Conservation (phyloP, 371 early-diverging fungal species). For the Dentiscutata heterogama region DNA sequence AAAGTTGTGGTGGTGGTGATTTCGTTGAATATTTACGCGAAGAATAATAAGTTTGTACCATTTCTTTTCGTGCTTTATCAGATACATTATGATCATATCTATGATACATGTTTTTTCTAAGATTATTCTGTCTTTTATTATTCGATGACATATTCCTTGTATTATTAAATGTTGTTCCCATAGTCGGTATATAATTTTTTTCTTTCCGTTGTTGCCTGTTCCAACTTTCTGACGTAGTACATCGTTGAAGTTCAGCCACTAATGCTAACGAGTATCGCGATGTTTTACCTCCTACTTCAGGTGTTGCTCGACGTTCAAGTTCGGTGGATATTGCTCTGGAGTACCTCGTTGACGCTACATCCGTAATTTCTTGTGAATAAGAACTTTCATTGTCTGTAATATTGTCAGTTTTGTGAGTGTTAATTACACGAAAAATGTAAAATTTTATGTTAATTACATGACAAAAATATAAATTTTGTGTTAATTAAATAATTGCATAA, state of each 20-base stretch:
- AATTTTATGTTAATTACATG: too few relatives aligned
- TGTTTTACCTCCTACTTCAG: neutral
- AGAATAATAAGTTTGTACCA: too few relatives aligned
- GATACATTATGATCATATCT: too few relatives aligned
- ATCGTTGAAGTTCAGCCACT: slow-evolving; percentile 3
- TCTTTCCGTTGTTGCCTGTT: neutral
- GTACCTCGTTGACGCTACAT: neutral
- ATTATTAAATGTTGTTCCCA: neutral
- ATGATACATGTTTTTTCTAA: too few relatives aligned
- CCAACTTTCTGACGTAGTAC: neutral
- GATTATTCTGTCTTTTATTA: too few relatives aligned
- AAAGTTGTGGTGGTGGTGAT: neutral
- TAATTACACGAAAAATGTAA: too few relatives aligned
- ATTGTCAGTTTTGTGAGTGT: neutral
- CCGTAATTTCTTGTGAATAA: neutral
- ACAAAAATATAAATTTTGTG: too few relatives aligned
- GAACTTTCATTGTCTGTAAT: neutral
- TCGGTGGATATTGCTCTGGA: neutral
- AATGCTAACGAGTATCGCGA: neutral
- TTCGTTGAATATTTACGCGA: neutral
- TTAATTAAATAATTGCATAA: too few relatives aligned
- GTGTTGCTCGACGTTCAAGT: neutral
- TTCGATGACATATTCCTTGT: too few relatives aligned
- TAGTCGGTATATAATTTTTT: neutral
- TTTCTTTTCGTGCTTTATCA: too few relatives aligned